These are phyloP conservation scores for Alternaria sp. DNA, from an alignment of 2,329 filamentous ascomycete species.

Conservation along the genomic window DNA sequence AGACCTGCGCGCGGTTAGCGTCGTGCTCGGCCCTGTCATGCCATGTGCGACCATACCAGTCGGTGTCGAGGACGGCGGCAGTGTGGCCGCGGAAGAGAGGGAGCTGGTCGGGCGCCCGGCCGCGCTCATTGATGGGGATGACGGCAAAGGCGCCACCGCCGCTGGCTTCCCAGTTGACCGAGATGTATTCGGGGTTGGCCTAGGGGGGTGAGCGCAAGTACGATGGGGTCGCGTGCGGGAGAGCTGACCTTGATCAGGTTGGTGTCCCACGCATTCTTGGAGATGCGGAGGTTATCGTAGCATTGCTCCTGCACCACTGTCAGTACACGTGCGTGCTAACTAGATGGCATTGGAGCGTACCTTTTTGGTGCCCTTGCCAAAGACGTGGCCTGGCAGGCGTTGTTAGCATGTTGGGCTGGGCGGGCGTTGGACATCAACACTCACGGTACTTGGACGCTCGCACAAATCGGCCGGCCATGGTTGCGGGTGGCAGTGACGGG, in stretches of 20 bases:
- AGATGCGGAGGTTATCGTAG: constrained; percentile 97
- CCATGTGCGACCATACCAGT: constrained; percentile 69
- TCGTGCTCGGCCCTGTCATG: neutral
- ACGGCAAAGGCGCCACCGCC: constrained; percentile 97
- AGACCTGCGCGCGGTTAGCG: constrained; percentile 66
- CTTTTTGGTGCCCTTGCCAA: constrained; percentile 92
- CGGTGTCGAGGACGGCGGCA: constrained; percentile 92
- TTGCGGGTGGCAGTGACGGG: constrained; percentile 11
- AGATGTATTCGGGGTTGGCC: constrained; percentile 94
- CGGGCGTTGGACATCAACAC: constrained; percentile 25
- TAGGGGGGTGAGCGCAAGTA: constrained; percentile 51
- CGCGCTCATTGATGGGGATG: constrained; percentile 86
- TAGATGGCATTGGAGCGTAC: constrained; percentile 44
- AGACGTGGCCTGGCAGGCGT: constrained; percentile 81
- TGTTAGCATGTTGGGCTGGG: constrained; percentile 34
- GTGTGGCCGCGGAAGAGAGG: constrained; percentile 97
- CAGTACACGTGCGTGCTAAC: constrained; percentile 9
- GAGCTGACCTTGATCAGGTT: constrained; percentile 89
- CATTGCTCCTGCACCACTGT: constrained; percentile 73
- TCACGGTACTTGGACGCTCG: constrained; percentile 76
- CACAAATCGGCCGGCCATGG: constrained; percentile 75
- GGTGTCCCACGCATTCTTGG: constrained; percentile 98
- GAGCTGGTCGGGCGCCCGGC: constrained; percentile 89
- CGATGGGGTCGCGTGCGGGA: constrained; percentile 35
- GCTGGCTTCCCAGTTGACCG: constrained; percentile 97